Evolutionary conservation across 2,329 filamentous ascomycete genomes (phyloP), one percentile per base, ranked within the genome.

Genomic region (Hansfordia pulvinata): DNA sequence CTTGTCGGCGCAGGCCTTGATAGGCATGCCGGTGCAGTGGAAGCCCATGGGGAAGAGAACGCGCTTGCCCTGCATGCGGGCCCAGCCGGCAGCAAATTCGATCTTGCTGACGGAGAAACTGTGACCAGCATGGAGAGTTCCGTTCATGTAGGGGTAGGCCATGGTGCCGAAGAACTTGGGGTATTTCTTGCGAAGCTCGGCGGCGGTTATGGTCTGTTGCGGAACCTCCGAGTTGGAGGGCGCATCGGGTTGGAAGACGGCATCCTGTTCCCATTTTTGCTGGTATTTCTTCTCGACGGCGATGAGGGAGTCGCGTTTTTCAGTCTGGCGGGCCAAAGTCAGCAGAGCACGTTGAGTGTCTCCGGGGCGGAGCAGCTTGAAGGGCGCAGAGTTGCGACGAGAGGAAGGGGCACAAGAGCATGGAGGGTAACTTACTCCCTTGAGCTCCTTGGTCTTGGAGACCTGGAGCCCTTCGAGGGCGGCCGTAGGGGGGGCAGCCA

Each of bases 1-100:
- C 64, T 96, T 96, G 62, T 98, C 88, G 29, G 90, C 85, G 45
- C 83, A 92, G 5, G 90, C 86, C 58, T 94, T 94, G 63, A 98
- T 98, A 23, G 86, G 85, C 78, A 98, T 92, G 42, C 90, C 90
- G 0, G 88, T 96, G 58, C 80, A 84, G 63, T 98, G 90, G 61
- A 85, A 98, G 17, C 88, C 90, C 46, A 90, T 77, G 30, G 90
- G 90, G 51, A 90, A 94, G 28, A 96, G 63, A 30, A 77, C 67
- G 28, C 78, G 69, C 62, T 88, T 88, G 46, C 90, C 90, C 51
- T 85, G 73, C 83, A 96, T 92, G 30, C 88, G 69, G 24, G 80
- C 77, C 47, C 84, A 86, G 22, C 88, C 84, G 14, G 79, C 72
- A 31, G 76, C 77, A 53, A 96, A 98, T 56, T 98, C 90, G 42